Evolutionary conservation across 495 filamentous ascomycete genomes (phyloP), one percentile per base, ranked within the genome.

Genomic region (Choiromyces venosus): DNA sequence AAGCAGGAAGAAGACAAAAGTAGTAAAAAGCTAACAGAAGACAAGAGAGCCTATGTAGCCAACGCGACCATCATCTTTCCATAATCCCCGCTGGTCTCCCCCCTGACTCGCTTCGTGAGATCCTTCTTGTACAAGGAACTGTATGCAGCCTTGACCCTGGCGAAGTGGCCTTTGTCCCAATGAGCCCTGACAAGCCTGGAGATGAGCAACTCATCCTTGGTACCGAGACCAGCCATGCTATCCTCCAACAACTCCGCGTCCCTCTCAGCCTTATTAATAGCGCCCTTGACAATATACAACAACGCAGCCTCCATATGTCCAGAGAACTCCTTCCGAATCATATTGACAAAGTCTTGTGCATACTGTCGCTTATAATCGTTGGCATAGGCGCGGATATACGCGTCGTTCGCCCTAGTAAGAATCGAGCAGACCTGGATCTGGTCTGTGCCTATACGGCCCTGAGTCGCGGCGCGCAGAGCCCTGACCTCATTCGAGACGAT

Each of bases 261-360:
- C 65, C 91, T 87, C 87, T 90, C 89, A 35, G 91, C 91, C 68
- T 90, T 91, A 78, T 98, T 92, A 16, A 87, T 83, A 7, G 91
- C 95, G 0, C 88, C 86, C n/a, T 87, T 87, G 6, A 97, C 83
- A 82, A 96, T 92, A 69, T 87, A 88, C 56, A 93, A 82, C n/a
- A 97, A 83, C 0, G 93, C 93, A 37, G 91, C 87, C 82, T 94
- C 87, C 93, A 97, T 97, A 78, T 98, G 94, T 0, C 94, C 94
- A 0, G 89, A 90, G 83, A 97, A 96, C 79, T 95, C 90, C 83
- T 87, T 90, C 69, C 87, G 85, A 61, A 97, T 87, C 68, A 92
- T 89, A 37, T 88, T 88, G 70, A 92, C 89, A 12, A 99, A 84
- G 29, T 86, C 82, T 16, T 84, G 82, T 1, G 88, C 85, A 80